Evolutionary conservation across 2,329 filamentous ascomycete species (phyloP).

Genomic region (Colletotrichum caudatum): DNA sequence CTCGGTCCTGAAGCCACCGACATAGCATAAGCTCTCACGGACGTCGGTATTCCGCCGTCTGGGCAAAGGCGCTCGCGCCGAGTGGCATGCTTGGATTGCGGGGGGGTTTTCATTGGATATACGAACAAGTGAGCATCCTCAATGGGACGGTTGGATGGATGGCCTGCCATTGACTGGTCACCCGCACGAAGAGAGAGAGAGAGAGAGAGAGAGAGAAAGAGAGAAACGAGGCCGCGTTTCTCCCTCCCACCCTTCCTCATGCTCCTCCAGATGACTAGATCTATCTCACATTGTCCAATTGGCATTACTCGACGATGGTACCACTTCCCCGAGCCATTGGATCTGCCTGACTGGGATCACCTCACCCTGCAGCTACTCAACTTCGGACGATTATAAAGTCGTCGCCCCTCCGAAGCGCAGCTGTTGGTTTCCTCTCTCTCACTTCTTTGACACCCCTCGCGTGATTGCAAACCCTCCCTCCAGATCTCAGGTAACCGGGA

Average conservation of each 20-base stretch:
- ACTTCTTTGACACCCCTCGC: conserved; percentile 11
- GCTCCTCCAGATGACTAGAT: not conserved
- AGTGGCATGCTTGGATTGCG: not conserved
- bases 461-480: conserved; percentile 24
- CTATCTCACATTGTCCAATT: not conserved
- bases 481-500: conserved; percentile 16
- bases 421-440: too few relatives aligned
- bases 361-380: not conserved
- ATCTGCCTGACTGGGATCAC: not conserved
- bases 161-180: not conserved
- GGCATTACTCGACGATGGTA: conserved; percentile 1
- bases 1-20: conserved; percentile 40
- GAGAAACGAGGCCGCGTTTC: not conserved
- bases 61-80: not conserved
- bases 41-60: conserved; percentile 17
- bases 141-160: not conserved
- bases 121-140: not conserved
- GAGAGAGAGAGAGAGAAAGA: too few relatives aligned
- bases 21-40: conserved; percentile 25
- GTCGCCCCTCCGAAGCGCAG: not conserved
- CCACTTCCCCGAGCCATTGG: not conserved
- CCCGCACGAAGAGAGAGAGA: conserved; percentile 2
- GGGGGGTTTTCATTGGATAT: conserved; percentile 6
- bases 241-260: not conserved
- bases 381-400: conserved; percentile 15